Evolutionary conservation across 805 yeast genomes (phyloP).

Genomic region (Kodamaea leandrae): DNA sequence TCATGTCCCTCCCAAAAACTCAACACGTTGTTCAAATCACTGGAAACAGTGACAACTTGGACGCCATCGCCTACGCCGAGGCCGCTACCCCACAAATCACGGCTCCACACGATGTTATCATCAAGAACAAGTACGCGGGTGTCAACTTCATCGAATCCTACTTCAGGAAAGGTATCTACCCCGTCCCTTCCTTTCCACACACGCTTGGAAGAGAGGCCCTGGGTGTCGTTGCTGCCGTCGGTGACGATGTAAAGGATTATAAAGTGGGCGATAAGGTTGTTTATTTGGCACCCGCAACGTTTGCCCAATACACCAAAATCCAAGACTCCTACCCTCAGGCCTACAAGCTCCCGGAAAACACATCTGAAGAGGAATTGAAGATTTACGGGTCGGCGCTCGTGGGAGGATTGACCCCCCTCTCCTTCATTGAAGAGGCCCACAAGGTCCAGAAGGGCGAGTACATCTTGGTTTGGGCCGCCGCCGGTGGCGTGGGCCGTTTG

Average conservation of each 20-base stretch:
- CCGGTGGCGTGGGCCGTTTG: constrained; percentile 88
- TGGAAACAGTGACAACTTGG: constrained; percentile 53
- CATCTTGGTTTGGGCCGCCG: constrained; percentile 85
- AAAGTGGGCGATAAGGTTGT: constrained; percentile 72
- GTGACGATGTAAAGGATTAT: constrained; percentile 52
- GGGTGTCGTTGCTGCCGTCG: constrained; percentile 67
- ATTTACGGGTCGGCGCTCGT: constrained; percentile 58
- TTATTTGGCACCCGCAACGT: constrained; percentile 49
- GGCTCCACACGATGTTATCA: constrained; percentile 53
- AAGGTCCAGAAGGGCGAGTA: constrained; percentile 65
- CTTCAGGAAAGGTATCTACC: constrained; percentile 77
- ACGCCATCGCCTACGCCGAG: constrained; percentile 58
- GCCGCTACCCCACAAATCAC: constrained; percentile 57
- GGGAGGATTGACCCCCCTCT: constrained; percentile 78
- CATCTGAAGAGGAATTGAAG: constrained; percentile 50
- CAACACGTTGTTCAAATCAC: constrained; percentile 57
- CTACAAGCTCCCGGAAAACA: constrained; percentile 47
- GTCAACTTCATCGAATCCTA: constrained; percentile 80
- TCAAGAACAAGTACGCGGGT: constrained; percentile 77
- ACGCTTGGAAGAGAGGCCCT: constrained; percentile 72
- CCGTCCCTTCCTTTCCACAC: constrained; percentile 52
- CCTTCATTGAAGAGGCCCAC: constrained; percentile 67
- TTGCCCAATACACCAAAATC: constrained; percentile 70
- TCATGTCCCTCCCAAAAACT: constrained; percentile 46
- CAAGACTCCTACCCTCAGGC: constrained; percentile 33